These are phyloP conservation scores for Saccharomycopsis javanensis DNA, from an alignment of 805 yeast species.

Conservation along the genomic window DNA sequence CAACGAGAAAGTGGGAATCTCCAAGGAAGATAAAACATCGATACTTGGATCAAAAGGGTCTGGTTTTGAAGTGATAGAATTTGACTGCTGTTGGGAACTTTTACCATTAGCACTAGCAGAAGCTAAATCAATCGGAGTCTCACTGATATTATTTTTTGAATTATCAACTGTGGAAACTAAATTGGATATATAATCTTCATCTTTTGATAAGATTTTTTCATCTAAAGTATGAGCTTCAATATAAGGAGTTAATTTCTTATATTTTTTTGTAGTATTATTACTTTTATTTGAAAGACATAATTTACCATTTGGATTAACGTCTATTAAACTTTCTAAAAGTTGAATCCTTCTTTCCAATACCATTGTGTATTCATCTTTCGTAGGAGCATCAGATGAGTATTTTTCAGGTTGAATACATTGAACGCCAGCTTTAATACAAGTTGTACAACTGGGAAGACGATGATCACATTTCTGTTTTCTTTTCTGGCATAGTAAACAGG, in stretches of 20 bases:
- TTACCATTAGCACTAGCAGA: not conserved
- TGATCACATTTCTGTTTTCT: conserved; percentile 60
- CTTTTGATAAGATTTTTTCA: not conserved
- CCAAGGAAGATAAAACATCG: conserved; percentile 6
- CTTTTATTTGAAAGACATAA: conserved; percentile 9
- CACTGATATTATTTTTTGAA: not conserved
- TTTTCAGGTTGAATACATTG: conserved; percentile 56
- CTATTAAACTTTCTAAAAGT: conserved; percentile 40
- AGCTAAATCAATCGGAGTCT: not conserved
- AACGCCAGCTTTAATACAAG: conserved; percentile 54
- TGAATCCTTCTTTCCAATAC: conserved; percentile 47
- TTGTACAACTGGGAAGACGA: conserved; percentile 52
- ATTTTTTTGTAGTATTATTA: conserved; percentile 24
- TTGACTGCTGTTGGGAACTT: not conserved
- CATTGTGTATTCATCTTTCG: conserved; percentile 48
- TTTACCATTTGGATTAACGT: conserved; percentile 18
- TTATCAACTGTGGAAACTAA: not conserved
- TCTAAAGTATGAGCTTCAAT: conserved; percentile 10
- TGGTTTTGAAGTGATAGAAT: not conserved
- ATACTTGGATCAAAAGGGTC: conserved; percentile 17
- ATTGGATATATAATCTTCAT: not conserved
- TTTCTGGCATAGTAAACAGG: conserved; percentile 47
- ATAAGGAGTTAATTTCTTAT: conserved; percentile 31
- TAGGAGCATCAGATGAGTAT: conserved; percentile 36
- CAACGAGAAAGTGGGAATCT: conserved; percentile 18